Conservation (phyloP, 2,329 filamentous ascomycete species). For the Allantophomopsis lycopodina region DNA sequence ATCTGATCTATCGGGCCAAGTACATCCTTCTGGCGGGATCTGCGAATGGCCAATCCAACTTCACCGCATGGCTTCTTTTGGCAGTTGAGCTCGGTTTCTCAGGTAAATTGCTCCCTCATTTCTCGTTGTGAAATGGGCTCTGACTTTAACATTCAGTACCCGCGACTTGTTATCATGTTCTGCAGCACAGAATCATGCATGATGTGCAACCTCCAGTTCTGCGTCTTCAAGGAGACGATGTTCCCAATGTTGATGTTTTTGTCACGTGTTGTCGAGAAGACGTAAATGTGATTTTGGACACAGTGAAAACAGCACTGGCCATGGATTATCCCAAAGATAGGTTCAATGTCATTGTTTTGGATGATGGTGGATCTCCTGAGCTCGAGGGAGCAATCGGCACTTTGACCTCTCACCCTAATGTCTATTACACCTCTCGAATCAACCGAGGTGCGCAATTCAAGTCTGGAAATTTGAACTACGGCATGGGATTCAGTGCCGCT, state of each 20-base stretch:
- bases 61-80: no score
- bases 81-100: no score
- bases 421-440: conserved; percentile 36
- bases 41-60: no score
- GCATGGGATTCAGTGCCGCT: conserved; percentile 32
- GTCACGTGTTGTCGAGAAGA: conserved; percentile 44
- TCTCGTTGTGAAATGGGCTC: no score
- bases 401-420: conserved; percentile 26
- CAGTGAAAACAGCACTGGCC: conserved; percentile 35
- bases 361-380: conserved; percentile 26
- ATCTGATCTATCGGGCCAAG: no score
- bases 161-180: no score
- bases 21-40: no score
- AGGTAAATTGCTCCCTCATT: no score
- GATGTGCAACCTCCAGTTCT: conserved; percentile 26
- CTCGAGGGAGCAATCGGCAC: conserved; percentile 17
- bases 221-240: conserved; percentile 29
- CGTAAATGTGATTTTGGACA: conserved; percentile 40
- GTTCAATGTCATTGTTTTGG: conserved; percentile 39
- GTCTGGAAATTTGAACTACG: conserved; percentile 50
- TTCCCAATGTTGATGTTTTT: conserved; percentile 41
- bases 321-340: conserved; percentile 38
- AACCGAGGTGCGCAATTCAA: conserved; percentile 43
- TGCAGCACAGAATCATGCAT: no score
- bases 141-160: no score